Evolutionary conservation across 1,139 yeast genomes (phyloP), one percentile per base, ranked within the genome.

Genomic region (Saccharomycopsis hybrid): DNA sequence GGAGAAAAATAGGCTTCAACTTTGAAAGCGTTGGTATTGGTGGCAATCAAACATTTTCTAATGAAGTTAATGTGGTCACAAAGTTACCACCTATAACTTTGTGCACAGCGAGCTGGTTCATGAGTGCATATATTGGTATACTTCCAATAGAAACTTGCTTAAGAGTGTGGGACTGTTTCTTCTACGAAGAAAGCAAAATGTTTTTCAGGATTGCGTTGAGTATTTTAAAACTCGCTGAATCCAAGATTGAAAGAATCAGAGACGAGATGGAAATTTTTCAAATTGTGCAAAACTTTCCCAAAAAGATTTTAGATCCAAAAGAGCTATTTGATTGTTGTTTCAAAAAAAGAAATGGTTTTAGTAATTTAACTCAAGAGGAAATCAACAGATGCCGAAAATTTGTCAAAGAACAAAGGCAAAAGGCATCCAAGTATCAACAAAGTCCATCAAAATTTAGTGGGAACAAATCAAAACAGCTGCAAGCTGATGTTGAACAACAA

Each of bases 91-190:
- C 97, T 0, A 79, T 92, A 3, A 86, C 97, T 0, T 72, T 92
- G 42, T 95, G 95, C 57, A 90, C 97, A 0, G 90, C 97, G 0
- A 83, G 96, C 46, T 92, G 98, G 98, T 92, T 92, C 64, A 92
- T 92, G 98, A 85, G 96, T 56, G 77, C 88, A 4, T 92, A 85
- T 67, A 88, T 90, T 40, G 96, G 96, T 0, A 78, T 82, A 1
- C 67, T 92, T 41, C 98, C 97, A 0, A 78, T 87, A 18, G 97
- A 92, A 62, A 80, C 95, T 0, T 84, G 87, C 8, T 69, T 92
- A 47, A 70, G 97, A 52, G 83, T 92, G 0, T 92, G 98, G 98
- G 98, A 92, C 65, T 86, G 94, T 48, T 67, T 92, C 51, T 90
- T 95, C 73, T 88, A 85, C 61, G 97, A 92, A 63, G 97, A 89